Percentiles rank a stretch among this genome's conserved stretches.
Evolutionary conservation across 2,329 filamentous ascomycete species (phyloP).

Genomic region (Epichloe festucae): DNA sequence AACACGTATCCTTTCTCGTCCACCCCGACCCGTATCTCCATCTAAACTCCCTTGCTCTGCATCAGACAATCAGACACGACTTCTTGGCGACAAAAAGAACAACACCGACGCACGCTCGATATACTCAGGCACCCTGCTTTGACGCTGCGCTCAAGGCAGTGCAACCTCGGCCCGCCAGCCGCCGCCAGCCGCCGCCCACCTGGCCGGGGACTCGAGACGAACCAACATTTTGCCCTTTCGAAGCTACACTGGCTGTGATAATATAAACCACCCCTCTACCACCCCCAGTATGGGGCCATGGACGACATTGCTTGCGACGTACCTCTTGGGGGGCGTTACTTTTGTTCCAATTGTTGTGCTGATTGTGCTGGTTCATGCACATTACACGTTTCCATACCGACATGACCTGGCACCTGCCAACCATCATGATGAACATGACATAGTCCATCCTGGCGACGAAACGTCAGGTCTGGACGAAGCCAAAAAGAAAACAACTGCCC

Average conservation of each 20-base stretch:
- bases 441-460: slow-evolving; percentile 52
- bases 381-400: slow-evolving; percentile 51
- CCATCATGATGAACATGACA: slow-evolving; percentile 20
- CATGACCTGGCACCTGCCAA: slow-evolving; percentile 22
- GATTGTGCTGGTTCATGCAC: slow-evolving; percentile 50
- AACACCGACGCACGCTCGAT: neutral
- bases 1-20: neutral
- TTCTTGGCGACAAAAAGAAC: neutral
- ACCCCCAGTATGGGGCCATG: slow-evolving; percentile 33
- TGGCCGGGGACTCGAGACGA: neutral
- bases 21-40: neutral
- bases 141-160: neutral
- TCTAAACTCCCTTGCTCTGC: neutral
- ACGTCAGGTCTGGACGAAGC: slow-evolving; percentile 48
- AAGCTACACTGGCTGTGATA: neutral
- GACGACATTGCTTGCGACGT: slow-evolving; percentile 54
- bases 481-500: slow-evolving; percentile 38
- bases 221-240: neutral
- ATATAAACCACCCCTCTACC: neutral
- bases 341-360: slow-evolving; percentile 63
- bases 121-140: neutral
- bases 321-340: slow-evolving; percentile 81
- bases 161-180: slow-evolving; percentile 1
- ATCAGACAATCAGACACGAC: neutral
- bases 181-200: neutral